These are phyloP conservation scores for Podospora australis DNA, from an alignment of 495 filamentous ascomycete species.

Conservation along the genomic window DNA sequence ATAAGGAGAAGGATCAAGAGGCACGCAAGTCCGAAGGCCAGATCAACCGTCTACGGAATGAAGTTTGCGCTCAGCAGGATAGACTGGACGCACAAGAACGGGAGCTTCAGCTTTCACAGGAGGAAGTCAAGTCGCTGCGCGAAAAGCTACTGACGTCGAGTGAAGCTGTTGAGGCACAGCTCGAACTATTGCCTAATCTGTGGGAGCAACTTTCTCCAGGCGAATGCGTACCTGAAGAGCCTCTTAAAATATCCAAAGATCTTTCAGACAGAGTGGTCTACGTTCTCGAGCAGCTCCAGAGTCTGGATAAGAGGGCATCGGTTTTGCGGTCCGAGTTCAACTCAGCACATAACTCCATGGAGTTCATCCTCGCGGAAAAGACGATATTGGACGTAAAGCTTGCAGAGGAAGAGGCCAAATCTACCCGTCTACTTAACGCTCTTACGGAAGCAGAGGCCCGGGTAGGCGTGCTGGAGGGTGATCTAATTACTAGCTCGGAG, in stretches of 20 bases:
- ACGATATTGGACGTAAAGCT: conserved; percentile 42
- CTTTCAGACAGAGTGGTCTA: conserved; percentile 58
- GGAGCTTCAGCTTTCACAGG: conserved; percentile 46
- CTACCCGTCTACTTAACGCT: conserved; percentile 39
- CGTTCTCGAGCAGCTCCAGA: conserved; percentile 36
- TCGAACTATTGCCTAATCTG: conserved; percentile 52
- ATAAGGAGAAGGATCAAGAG: conserved; percentile 51
- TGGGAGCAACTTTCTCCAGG: conserved; percentile 56
- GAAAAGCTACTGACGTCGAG: conserved; percentile 43
- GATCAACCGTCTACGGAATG: conserved; percentile 49
- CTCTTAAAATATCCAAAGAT: conserved; percentile 52
- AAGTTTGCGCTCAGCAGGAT: conserved; percentile 49
- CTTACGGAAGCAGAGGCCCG: conserved; percentile 55
- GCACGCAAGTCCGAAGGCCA: conserved; percentile 49
- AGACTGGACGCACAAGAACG: conserved; percentile 46
- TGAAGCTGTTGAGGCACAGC: conserved; percentile 45
- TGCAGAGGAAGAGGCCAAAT: conserved; percentile 35
- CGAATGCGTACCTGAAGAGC: conserved; percentile 49
- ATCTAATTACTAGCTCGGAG: conserved; percentile 59
- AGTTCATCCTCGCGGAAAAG: conserved; percentile 35
- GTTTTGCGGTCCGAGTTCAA: conserved; percentile 41
- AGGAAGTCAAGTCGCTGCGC: conserved; percentile 44
- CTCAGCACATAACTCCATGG: conserved; percentile 27
- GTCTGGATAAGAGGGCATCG: conserved; percentile 37
- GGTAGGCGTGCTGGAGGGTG: conserved; percentile 49